Evolutionary conservation across 805 yeast genomes (phyloP).

Genomic region (Jamesozyma lodderae): DNA sequence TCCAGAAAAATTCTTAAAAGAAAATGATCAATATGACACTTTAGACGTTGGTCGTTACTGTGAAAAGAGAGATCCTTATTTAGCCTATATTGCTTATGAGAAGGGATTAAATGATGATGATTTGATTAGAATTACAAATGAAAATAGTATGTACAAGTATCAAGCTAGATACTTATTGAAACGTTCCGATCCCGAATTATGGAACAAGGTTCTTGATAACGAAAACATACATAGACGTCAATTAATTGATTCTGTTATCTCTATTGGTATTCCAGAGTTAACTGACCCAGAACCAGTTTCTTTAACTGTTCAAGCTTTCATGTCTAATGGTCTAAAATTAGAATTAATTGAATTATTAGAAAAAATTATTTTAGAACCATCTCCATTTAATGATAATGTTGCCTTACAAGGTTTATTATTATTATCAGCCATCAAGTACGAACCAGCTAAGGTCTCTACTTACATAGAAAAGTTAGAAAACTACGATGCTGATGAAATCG

Average conservation of each 20-base stretch:
- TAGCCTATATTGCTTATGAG: slow-evolving; percentile 95
- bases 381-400: slow-evolving; percentile 92
- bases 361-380: slow-evolving; percentile 92
- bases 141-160: slow-evolving; percentile 95
- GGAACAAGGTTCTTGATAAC: slow-evolving; percentile 67
- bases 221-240: slow-evolving; percentile 85
- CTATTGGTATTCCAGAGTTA: slow-evolving; percentile 92
- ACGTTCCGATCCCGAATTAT: slow-evolving; percentile 77
- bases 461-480: slow-evolving; percentile 86
- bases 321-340: slow-evolving; percentile 87
- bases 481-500: slow-evolving; percentile 89
- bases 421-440: slow-evolving; percentile 93
- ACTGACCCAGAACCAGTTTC: slow-evolving; percentile 91
- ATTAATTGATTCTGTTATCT: slow-evolving; percentile 86
- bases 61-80: slow-evolving; percentile 97
- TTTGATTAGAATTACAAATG: slow-evolving; percentile 85
- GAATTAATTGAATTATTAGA: slow-evolving; percentile 92
- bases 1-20: slow-evolving; percentile 93
- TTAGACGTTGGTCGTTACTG: slow-evolving; percentile 94
- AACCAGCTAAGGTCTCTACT: slow-evolving; percentile 69
- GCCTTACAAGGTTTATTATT: slow-evolving; percentile 88
- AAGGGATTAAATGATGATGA: slow-evolving; percentile 91
- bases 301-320: slow-evolving; percentile 86
- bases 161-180: slow-evolving; percentile 93
- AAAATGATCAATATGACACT: slow-evolving; percentile 86